Conservation (phyloP, 2,329 filamentous ascomycete species). For the Fusarium tjaetaba region DNA sequence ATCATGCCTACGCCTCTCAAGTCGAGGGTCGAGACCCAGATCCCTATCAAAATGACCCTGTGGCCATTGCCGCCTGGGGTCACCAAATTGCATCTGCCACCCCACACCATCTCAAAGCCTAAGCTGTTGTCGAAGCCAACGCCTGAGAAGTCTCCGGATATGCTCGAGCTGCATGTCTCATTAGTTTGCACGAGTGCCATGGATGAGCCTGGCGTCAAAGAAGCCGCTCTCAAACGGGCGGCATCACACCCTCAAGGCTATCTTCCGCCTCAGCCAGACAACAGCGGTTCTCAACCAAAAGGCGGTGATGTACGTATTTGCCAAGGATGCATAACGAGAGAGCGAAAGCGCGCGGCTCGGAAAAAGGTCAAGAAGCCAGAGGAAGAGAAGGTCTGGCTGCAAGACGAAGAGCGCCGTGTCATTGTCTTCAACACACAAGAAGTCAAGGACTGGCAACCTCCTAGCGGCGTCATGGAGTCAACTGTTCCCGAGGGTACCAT, state of each 20-base stretch:
- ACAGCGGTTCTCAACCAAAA: slow-evolving; percentile 79
- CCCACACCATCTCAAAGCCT: slow-evolving; percentile 92
- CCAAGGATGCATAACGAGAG: slow-evolving; percentile 87
- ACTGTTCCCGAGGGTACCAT: slow-evolving; percentile 67
- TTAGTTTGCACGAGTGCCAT: slow-evolving; percentile 95
- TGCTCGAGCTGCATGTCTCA: slow-evolving; percentile 80
- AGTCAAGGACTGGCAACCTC: slow-evolving; percentile 82
- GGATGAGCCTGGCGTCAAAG: slow-evolving; percentile 72
- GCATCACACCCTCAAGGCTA: slow-evolving; percentile 53
- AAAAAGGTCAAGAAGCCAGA: slow-evolving; percentile 95
- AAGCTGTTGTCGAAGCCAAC: slow-evolving; percentile 84
- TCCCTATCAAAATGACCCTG: slow-evolving; percentile 84
- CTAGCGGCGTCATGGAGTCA: slow-evolving; percentile 61
- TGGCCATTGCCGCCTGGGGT: slow-evolving; percentile 79
- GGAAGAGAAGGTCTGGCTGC: slow-evolving; percentile 87
- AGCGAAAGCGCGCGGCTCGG: slow-evolving; percentile 87
- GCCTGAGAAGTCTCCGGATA: slow-evolving; percentile 74
- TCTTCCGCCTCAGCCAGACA: slow-evolving; percentile 58
- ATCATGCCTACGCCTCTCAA: slow-evolving; percentile 78
- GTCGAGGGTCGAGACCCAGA: slow-evolving; percentile 96
- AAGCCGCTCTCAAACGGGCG: slow-evolving; percentile 72
- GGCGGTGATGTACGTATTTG: slow-evolving; percentile 97
- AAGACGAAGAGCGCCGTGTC: slow-evolving; percentile 81
- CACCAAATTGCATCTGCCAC: slow-evolving; percentile 84
- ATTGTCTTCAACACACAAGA: slow-evolving; percentile 93